Conservation (phyloP, 2,329 filamentous ascomycete species). For the Magnaporthales sp. region DNA sequence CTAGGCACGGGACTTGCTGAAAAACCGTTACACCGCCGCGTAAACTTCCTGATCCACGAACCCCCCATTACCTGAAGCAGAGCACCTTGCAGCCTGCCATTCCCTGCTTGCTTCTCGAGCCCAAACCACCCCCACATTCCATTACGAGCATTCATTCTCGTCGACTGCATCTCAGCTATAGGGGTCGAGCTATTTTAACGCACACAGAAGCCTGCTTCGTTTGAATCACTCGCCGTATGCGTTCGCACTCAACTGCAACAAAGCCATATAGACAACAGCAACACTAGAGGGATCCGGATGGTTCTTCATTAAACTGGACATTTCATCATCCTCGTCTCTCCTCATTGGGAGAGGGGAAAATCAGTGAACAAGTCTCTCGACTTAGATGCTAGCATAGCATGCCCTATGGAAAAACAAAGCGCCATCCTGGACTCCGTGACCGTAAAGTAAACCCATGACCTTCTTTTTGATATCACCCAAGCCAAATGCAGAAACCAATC, state of each 20-base stretch:
- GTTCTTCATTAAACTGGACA: constrained; percentile 5
- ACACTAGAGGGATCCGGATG: constrained; percentile 1
- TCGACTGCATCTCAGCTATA: neutral
- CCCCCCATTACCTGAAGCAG: no score
- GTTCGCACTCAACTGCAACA: neutral
- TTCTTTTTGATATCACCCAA: constrained; percentile 5
- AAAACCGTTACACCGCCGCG: neutral
- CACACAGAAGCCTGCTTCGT: neutral
- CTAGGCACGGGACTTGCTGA: neutral
- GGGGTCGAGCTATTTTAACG: neutral
- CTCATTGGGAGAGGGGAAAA: constrained; percentile 1
- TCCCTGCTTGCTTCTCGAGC: neutral
- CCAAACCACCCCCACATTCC: neutral
- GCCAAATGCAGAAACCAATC: constrained; percentile 2
- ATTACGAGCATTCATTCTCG: neutral
- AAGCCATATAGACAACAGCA: neutral
- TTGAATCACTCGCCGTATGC: neutral
- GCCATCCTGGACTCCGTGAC: constrained; percentile 6
- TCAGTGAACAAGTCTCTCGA: constrained; percentile 2
- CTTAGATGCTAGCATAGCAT: neutral
- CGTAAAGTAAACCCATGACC: constrained; percentile 3
- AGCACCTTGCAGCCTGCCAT: neutral
- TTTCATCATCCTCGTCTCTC: constrained; percentile 3
- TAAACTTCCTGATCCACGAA: no score
- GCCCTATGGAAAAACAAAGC: constrained; percentile 5